Evolutionary conservation across 140 eudicot species (phyloP).

Genomic region (Cichorium intybus): DNA sequence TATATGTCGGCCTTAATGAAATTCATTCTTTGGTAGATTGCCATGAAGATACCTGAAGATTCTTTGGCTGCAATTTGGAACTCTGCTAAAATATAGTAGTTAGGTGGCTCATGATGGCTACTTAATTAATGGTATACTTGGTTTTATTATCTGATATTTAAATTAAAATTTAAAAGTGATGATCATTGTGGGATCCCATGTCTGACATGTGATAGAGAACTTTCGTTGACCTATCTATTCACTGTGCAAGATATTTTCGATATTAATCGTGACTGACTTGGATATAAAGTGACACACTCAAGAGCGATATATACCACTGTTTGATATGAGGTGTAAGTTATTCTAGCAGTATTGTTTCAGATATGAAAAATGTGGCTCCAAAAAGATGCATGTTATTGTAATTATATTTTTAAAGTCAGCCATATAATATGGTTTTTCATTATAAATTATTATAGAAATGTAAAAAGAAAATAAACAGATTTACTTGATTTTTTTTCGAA

Average conservation of each 20-base stretch:
- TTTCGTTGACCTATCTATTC: not conserved
- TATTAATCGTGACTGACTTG: not conserved
- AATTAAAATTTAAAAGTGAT: conserved; percentile 2
- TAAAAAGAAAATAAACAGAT: not conserved
- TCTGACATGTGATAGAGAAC: not conserved
- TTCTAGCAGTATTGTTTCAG: not conserved
- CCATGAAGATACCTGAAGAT: conserved; percentile 34
- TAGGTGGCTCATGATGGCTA: conserved; percentile 32
- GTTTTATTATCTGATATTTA: conserved; percentile 1
- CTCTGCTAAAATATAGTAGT: conserved; percentile 24
- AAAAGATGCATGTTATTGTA: not conserved
- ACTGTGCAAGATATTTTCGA: not conserved
- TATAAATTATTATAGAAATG: not conserved
- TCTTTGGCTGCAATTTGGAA: conserved; percentile 35
- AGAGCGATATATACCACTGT: not conserved
- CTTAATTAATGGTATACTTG: conserved; percentile 22
- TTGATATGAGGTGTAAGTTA: not conserved
- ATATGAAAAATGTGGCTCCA: not conserved
- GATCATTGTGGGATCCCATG: conserved; percentile 11
- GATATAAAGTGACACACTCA: not conserved
- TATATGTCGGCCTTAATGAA: conserved; percentile 12
- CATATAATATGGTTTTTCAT: not conserved
- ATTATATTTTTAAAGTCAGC: conserved; percentile 2
- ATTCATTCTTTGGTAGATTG: conserved; percentile 33
- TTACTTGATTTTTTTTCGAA: not conserved